A percentile compares a stretch with the other conserved stretches of the same genome.
Evolutionary conservation across 345 rosid genomes (phyloP).

Genomic region (Erysimum cheiranthoides): DNA sequence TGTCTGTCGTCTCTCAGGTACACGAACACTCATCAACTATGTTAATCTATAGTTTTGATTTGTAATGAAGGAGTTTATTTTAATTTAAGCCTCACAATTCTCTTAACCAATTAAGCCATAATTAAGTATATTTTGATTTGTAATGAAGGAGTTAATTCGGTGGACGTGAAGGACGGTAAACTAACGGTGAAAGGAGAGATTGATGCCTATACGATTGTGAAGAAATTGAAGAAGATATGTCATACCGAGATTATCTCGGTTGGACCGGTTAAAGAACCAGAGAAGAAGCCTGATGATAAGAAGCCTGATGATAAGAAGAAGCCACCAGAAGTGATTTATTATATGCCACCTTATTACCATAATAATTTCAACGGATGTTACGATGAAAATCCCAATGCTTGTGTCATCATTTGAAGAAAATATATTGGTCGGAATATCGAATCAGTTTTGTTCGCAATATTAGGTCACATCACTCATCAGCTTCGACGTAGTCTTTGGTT

Average conservation of each 20-base stretch:
- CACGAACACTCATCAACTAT: constrained; percentile 3
- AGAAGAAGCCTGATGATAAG: constrained; percentile 49
- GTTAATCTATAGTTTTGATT: background rate
- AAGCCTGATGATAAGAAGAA: constrained; percentile 18
- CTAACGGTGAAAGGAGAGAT: constrained; percentile 62
- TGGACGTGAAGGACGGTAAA: constrained; percentile 65
- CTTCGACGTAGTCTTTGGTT: background rate
- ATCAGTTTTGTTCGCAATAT: background rate
- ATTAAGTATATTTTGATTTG: background rate
- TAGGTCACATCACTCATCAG: background rate
- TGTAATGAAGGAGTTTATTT: no score
- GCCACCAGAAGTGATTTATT: background rate
- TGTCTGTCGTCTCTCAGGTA: constrained; percentile 61
- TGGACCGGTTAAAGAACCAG: constrained; percentile 70
- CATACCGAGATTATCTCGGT: constrained; percentile 58
- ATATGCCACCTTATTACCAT: constrained; percentile 8
- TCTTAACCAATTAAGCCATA: background rate
- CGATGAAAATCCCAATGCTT: constrained; percentile 13
- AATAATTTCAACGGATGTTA: background rate
- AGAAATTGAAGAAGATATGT: constrained; percentile 63
- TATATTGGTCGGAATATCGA: background rate
- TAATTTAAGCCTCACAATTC: background rate
- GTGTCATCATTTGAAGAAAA: background rate
- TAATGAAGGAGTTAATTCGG: constrained; percentile 53
- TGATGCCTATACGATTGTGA: constrained; percentile 54